A percentile compares a stretch with the other conserved stretches of the same genome.
These are phyloP conservation scores for Podila minutissima DNA, from an alignment of 192 early-diverging fungal genomes.

Conservation along the genomic window DNA sequence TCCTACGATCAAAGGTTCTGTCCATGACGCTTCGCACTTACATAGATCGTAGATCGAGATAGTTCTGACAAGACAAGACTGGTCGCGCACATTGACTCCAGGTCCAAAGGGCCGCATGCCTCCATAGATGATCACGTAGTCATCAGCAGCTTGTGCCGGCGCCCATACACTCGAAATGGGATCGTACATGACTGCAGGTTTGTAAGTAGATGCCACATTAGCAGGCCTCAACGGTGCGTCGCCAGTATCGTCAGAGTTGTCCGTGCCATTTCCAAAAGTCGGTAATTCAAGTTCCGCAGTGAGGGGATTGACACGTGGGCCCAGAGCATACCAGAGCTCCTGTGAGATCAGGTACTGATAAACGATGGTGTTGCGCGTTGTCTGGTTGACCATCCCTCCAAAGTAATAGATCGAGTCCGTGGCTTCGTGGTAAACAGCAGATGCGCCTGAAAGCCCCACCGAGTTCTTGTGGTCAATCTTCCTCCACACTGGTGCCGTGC, in stretches of 20 bases:
- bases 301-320: conserved; percentile 31
- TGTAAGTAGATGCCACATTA: background rate
- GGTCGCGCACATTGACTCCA: conserved; percentile 13
- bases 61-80: conserved; percentile 22
- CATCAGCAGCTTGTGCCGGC: conserved; percentile 31
- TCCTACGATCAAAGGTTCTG: background rate
- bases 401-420: conserved; percentile 51
- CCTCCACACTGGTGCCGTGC: conserved; percentile 4
- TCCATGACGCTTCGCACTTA: conserved; percentile 15
- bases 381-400: conserved; percentile 50
- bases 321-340: conserved; percentile 40
- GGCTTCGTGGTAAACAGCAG: conserved; percentile 35
- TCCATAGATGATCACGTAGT: conserved; percentile 40
- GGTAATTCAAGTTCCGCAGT: background rate
- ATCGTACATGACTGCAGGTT: conserved; percentile 39
- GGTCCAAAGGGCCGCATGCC: conserved; percentile 39
- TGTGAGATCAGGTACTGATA: conserved; percentile 41
- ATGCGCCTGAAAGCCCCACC: conserved; percentile 26
- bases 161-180: conserved; percentile 37
- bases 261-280: background rate
- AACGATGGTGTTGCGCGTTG: conserved; percentile 20
- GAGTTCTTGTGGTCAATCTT: conserved; percentile 32
- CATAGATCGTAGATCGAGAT: conserved; percentile 41
- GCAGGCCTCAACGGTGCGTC: background rate
- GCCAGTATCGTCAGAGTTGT: background rate